Evolutionary conservation across 441 rosid species (phyloP), one percentile per base, ranked within the genome.

Genomic region (Populus trichocarpa): DNA sequence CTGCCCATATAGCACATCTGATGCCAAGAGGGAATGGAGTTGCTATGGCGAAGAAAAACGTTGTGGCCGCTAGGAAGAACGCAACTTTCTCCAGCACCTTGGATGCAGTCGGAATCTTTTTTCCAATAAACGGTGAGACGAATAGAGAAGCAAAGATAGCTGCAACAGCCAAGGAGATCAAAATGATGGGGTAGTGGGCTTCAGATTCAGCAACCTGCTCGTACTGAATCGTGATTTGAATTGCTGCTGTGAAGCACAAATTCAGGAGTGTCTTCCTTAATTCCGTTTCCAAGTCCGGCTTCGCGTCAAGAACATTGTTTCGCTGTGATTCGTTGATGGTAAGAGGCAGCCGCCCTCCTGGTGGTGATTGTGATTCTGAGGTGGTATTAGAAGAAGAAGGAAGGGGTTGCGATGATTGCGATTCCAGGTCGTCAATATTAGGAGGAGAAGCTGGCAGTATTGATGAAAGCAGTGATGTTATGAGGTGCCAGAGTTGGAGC

Each of bases 111-210:
- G n/a, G 59, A 1, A 14, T 13, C 59, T 50, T 50, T 50, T 14
- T 4, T 1, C n/a, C 7, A 6, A 50, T 50, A 3, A 50, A 50
- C 5, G 0, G 59, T 4, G 59, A 50, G 8, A 6, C 14, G 59
- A 50, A 5, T 4, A 50, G 20, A 16, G 2, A 14, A 3, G 20
- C 20, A 14, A 14, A 50, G 1, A 50, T 50, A 50, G 59, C 7
- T 50, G 2, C 20, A 0, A 5, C 0, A 50, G 6, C 59, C 0
- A 50, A 16, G 6, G 59, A 4, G 0, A 50, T 18, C 20, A 16
- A 14, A 6, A 0, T 13, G 8, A 50, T 50, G 59, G 59, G 0
- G 2, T 13, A 0, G 0, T 4, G 4, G 22, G 0, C 0, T 53
- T 2, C 22, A 18, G 61, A 53, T 2, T 53, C 61, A 2, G n/a